Evolutionary conservation across 768 basidiomycete species (phyloP), one percentile per base, ranked within the genome.

Genomic region (Tulasnella sp.): DNA sequence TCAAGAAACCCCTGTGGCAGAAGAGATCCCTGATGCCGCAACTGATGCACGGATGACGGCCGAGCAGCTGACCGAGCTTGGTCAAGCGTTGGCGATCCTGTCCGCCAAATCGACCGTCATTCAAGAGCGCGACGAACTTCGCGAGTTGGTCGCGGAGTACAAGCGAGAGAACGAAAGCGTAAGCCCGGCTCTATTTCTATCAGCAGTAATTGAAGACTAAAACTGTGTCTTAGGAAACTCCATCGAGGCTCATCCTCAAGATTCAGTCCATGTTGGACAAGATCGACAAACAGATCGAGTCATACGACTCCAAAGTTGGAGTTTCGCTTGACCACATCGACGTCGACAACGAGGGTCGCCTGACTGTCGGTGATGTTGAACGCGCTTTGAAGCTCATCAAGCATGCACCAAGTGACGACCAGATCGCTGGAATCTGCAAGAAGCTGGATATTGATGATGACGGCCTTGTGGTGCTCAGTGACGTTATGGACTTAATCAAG

Each of bases 391-490:
- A 92, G 78, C 96, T 98, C 77, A 98, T 98, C 88, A 94, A 94
- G 87, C 98, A 99, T 86, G 91, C 89, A 84, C 97, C 97, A 5
- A 93, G 95, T 80, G 95, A 97, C 78, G 93, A 96, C 81, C 92
- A 95, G 22, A 94, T 95, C 34, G 91, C 93, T 81, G 92, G 91
- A 31, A 92, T 99, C 76, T 91, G 97, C 77, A 92, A 95, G 84
- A 99, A 99, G 86, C 87, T 99, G 84, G 98, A 99, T 85, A 94
- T 95, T 14, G 97, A 99, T 87, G 92, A 95, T 86, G 97, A 99
- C 85, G 97, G 97, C 0, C 97, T 92, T 84, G 96, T 98, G 37
- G 95, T 97, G 85, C 89, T 99, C 72, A 95, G 97, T 86, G 97
- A 99, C 84, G 96, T 99, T 48, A 86, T 97, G 80, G 95, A 93